Conservation (phyloP, 768 basidiomycete species). For the Trametes punicea region DNA sequence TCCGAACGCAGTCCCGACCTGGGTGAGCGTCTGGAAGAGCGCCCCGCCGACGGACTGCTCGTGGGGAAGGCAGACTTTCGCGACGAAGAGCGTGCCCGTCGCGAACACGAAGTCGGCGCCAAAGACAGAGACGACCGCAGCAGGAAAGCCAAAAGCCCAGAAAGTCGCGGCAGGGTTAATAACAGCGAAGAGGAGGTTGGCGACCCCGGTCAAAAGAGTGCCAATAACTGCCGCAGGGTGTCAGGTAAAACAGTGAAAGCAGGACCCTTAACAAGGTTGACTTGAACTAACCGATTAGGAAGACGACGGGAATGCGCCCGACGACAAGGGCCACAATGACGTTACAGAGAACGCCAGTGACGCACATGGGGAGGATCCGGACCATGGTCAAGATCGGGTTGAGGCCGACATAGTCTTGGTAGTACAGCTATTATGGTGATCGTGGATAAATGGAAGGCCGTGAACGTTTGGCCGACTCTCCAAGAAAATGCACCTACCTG, state of each 20-base stretch:
- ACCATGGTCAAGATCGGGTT: slow-evolving; percentile 60
- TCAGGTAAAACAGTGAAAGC: background rate
- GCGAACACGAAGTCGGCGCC: slow-evolving; percentile 82
- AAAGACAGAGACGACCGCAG: slow-evolving; percentile 58
- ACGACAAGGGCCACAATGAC: slow-evolving; percentile 60
- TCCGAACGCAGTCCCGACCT: slow-evolving; percentile 70
- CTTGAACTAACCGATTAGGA: slow-evolving; percentile 58
- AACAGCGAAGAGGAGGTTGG: slow-evolving; percentile 64
- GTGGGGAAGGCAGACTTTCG: slow-evolving; percentile 58
- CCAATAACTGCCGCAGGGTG: slow-evolving; percentile 43
- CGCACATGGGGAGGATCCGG: slow-evolving; percentile 67
- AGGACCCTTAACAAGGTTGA: background rate
- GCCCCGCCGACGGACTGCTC: slow-evolving; percentile 78
- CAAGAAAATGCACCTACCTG: slow-evolving; percentile 27
- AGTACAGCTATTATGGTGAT: slow-evolving; percentile 51
- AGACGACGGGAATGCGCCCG: slow-evolving; percentile 50
- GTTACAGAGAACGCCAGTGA: slow-evolving; percentile 64
- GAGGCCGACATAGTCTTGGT: slow-evolving; percentile 58
- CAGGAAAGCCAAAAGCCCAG: slow-evolving; percentile 77
- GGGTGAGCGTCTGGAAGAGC: slow-evolving; percentile 75
- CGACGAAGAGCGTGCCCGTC: slow-evolving; percentile 70
- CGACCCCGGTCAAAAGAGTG: slow-evolving; percentile 52
- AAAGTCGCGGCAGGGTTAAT: slow-evolving; percentile 55
- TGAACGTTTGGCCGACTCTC: background rate
- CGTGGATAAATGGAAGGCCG: too few species aligned